These are phyloP conservation scores for Davidsoniella eucalypti DNA, from an alignment of 2,329 filamentous ascomycete genomes.

Conservation along the genomic window DNA sequence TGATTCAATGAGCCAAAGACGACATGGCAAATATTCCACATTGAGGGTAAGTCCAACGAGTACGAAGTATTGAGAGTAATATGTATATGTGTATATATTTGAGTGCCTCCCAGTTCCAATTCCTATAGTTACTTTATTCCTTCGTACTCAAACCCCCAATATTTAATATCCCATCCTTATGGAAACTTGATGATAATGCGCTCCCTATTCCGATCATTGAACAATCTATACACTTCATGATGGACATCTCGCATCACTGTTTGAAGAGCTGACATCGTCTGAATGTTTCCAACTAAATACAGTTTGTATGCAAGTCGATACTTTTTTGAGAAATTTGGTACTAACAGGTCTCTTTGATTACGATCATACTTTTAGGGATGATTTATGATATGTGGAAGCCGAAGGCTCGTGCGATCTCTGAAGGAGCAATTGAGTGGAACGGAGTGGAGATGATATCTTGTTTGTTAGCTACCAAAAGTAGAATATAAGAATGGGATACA, in stretches of 20 bases:
- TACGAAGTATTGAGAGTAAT: too few relatives aligned
- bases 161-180: too few relatives aligned
- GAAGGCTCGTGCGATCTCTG: neutral
- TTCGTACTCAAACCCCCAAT: too few relatives aligned
- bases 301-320: neutral
- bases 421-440: neutral
- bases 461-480: neutral
- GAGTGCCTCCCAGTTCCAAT: too few relatives aligned
- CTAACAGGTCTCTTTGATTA: neutral
- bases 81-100: too few relatives aligned
- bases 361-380: neutral
- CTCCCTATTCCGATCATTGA: constrained; percentile 3
- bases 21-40: too few relatives aligned
- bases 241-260: constrained; percentile 1
- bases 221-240: constrained; percentile 3
- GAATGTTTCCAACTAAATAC: neutral
- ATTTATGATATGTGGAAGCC: neutral
- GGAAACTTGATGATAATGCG: constrained; percentile 1
- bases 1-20: too few relatives aligned
- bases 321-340: neutral
- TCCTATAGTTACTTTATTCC: too few relatives aligned
- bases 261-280: constrained; percentile 8
- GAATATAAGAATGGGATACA: too few relatives aligned
- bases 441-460: neutral
- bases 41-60: too few relatives aligned